Evolutionary conservation across 1,284 basidiomycete species (phyloP).

Genomic region (Apiotrichum domesticum): DNA sequence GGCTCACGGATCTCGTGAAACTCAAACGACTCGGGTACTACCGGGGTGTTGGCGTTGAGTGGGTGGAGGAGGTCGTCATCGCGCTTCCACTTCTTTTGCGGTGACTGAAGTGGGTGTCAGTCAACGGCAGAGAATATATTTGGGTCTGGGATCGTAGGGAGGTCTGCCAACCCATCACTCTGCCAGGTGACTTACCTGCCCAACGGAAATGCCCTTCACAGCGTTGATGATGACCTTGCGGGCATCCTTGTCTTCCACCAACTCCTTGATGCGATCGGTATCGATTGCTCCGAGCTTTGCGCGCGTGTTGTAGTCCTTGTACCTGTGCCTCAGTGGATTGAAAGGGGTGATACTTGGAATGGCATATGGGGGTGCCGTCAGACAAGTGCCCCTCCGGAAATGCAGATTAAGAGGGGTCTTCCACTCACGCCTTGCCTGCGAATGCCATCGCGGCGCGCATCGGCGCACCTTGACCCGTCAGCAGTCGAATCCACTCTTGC

Average conservation of each 20-base stretch:
- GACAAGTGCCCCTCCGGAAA: no score
- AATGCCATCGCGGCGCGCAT: slow-evolving; percentile 68
- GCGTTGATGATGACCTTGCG: slow-evolving; percentile 60
- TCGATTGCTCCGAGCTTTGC: slow-evolving; percentile 56
- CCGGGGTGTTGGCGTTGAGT: neutral
- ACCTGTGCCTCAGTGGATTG: slow-evolving; percentile 50
- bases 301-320: slow-evolving; percentile 65
- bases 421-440: slow-evolving; percentile 66
- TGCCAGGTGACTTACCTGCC: slow-evolving; percentile 20
- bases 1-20: slow-evolving; percentile 35
- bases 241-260: slow-evolving; percentile 64
- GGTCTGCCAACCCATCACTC: neutral
- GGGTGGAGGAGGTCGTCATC: neutral
- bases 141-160: neutral
- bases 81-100: slow-evolving; percentile 1
- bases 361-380: no score
- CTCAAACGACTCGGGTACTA: slow-evolving; percentile 17
- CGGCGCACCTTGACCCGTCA: slow-evolving; percentile 60
- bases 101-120: neutral
- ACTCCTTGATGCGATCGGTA: slow-evolving; percentile 55
- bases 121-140: neutral
- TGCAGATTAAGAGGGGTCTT: no score
- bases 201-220: slow-evolving; percentile 50
- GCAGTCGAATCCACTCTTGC: slow-evolving; percentile 65
- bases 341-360: no score